Percentiles rank a stretch among this genome's conserved stretches.
phyloP scores from a whole-genome alignment of 2,329 filamentous ascomycete species.

The Ophiostoma populinum region DNA sequence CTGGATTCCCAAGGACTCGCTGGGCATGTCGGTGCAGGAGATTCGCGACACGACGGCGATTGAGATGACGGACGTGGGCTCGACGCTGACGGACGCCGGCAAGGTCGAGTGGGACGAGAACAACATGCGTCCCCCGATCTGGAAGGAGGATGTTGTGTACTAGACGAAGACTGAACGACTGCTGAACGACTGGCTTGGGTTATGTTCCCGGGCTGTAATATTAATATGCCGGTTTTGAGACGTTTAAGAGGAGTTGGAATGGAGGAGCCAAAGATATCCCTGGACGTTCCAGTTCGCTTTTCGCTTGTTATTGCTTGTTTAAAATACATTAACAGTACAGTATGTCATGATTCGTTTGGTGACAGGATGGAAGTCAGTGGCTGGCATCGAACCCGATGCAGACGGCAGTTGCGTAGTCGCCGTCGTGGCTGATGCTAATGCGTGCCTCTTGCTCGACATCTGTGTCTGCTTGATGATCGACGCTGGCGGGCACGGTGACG shows the following conservation, averaged over 20 bases:
- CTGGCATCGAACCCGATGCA: slow-evolving; percentile 34
- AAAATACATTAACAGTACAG: neutral
- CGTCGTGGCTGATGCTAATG: slow-evolving; percentile 77
- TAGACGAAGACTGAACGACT: slow-evolving; percentile 10
- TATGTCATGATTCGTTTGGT: neutral
- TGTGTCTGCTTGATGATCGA: neutral
- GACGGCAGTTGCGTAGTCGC: slow-evolving; percentile 58
- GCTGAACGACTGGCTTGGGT: too few species aligned
- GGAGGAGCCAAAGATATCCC: slow-evolving; percentile 9
- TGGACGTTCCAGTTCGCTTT: slow-evolving; percentile 5
- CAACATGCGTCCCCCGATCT: slow-evolving; percentile 18
- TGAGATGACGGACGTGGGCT: slow-evolving; percentile 66
- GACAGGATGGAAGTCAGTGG: neutral
- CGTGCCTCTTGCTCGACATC: slow-evolving; percentile 37
- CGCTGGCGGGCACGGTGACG: slow-evolving; percentile 14
- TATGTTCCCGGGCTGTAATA: neutral
- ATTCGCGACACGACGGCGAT: slow-evolving; percentile 57
- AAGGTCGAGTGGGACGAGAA: slow-evolving; percentile 20
- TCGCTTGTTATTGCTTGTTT: slow-evolving; percentile 7
- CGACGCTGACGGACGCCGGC: slow-evolving; percentile 53
- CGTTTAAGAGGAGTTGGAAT: slow-evolving; percentile 5
- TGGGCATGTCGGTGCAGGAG: slow-evolving; percentile 63
- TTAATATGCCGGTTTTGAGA: neutral
- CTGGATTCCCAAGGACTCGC: slow-evolving; percentile 69
- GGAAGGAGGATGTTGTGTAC: slow-evolving; percentile 20